phyloP scores from a whole-genome alignment of 768 basidiomycete species.

The Leucocoprinus leucothites region DNA sequence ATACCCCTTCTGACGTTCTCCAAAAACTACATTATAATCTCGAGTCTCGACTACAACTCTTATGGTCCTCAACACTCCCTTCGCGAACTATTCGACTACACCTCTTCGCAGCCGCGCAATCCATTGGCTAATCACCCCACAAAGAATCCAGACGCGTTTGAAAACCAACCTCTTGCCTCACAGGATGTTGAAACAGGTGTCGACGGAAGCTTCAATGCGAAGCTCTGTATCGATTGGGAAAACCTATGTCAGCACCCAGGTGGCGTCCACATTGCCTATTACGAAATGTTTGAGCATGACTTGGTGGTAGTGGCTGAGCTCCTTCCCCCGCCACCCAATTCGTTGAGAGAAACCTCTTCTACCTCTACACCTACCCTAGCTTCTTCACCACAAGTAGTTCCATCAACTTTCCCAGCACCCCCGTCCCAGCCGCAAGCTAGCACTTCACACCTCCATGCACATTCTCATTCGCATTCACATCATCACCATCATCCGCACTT shows the following conservation, averaged over 20 bases:
- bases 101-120: constrained; percentile 45
- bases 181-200: constrained; percentile 53
- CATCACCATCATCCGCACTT: constrained; percentile 5
- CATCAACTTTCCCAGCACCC: background rate
- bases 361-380: background rate
- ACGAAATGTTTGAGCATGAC: constrained; percentile 51
- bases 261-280: constrained; percentile 55
- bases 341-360: background rate
- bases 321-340: constrained; percentile 26
- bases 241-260: constrained; percentile 58
- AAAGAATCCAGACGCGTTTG: constrained; percentile 14
- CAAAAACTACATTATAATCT: constrained; percentile 70
- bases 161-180: constrained; percentile 44
- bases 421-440: background rate
- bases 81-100: constrained; percentile 60
- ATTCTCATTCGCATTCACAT: background rate
- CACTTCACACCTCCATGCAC: constrained; percentile 10
- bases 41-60: constrained; percentile 70
- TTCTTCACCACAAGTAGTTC: background rate
- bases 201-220: constrained; percentile 73
- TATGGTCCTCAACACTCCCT: constrained; percentile 75
- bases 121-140: constrained; percentile 3
- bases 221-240: constrained; percentile 67
- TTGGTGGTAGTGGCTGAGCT: constrained; percentile 54
- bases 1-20: constrained; percentile 29